phyloP scores from a whole-genome alignment of 768 basidiomycete genomes.

The Tricholoma furcatifolium region DNA sequence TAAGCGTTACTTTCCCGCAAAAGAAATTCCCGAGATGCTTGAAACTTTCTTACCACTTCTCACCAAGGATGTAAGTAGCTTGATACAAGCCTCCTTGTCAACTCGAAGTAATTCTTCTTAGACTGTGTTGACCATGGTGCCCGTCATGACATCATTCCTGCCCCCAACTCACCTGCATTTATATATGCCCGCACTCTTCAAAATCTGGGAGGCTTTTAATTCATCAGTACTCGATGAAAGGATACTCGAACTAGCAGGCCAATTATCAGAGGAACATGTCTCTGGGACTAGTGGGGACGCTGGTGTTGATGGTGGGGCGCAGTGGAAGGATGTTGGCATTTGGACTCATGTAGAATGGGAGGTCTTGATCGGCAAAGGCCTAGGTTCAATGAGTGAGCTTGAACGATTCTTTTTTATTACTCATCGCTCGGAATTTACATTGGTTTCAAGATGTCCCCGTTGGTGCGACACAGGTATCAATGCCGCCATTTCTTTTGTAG shows the following conservation, averaged over 20 bases:
- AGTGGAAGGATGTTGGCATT: conserved; percentile 86
- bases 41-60: conserved; percentile 66
- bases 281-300: conserved; percentile 51
- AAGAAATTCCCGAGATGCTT: conserved; percentile 71
- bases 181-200: conserved; percentile 73
- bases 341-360: conserved; percentile 86
- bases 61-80: conserved; percentile 61
- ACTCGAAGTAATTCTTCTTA: conserved; percentile 22
- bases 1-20: conserved; percentile 64
- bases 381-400: conserved; percentile 72
- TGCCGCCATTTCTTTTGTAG: background rate
- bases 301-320: conserved; percentile 54
- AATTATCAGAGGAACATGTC: conserved; percentile 70
- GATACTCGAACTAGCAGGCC: conserved; percentile 67
- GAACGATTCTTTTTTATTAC: background rate
- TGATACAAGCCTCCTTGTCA: background rate
- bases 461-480: conserved; percentile 59
- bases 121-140: conserved; percentile 70
- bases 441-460: conserved; percentile 61
- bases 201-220: conserved; percentile 78
- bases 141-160: conserved; percentile 75
- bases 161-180: conserved; percentile 64
- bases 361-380: conserved; percentile 76
- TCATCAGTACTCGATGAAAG: conserved; percentile 73
- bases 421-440: background rate